Conservation (phyloP, 2,329 filamentous ascomycete genomes). For the Fusarium virguliforme region DNA sequence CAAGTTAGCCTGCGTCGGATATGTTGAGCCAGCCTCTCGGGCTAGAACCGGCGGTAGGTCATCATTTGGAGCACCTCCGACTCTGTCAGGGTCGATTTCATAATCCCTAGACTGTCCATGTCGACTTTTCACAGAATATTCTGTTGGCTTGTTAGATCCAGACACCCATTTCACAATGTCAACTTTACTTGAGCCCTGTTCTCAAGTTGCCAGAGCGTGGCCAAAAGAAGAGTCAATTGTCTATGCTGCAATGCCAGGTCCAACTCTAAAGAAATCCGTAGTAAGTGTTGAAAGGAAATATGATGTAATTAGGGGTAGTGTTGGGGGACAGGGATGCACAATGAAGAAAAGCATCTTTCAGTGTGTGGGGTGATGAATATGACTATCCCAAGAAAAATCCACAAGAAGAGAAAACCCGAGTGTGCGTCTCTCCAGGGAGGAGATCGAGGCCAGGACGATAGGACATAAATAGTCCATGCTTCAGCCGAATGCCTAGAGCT, state of each 20-base stretch:
- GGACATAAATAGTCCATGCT: background rate
- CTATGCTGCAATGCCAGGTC: background rate
- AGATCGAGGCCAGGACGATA: background rate
- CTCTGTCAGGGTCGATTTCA: background rate
- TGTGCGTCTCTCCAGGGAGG: background rate
- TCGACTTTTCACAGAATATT: background rate
- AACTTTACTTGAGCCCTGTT: background rate
- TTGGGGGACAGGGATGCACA: too few species aligned
- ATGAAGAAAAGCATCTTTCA: too few species aligned
- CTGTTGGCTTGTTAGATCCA: background rate
- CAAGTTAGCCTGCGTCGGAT: background rate
- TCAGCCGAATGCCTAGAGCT: background rate
- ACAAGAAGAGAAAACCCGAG: background rate
- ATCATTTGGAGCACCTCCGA: background rate
- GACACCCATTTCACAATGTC: background rate
- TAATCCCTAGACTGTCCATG: background rate
- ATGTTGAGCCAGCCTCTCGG: background rate
- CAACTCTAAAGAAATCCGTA: constrained; percentile 1
- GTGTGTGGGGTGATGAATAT: background rate
- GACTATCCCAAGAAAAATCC: background rate
- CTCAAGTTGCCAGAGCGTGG: background rate
- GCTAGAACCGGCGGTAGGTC: background rate
- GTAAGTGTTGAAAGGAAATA: background rate
- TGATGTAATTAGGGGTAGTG: background rate
- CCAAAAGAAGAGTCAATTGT: background rate